Conservation (phyloP, 2,329 filamentous ascomycete genomes). For the Fusarium oxysporum region DNA sequence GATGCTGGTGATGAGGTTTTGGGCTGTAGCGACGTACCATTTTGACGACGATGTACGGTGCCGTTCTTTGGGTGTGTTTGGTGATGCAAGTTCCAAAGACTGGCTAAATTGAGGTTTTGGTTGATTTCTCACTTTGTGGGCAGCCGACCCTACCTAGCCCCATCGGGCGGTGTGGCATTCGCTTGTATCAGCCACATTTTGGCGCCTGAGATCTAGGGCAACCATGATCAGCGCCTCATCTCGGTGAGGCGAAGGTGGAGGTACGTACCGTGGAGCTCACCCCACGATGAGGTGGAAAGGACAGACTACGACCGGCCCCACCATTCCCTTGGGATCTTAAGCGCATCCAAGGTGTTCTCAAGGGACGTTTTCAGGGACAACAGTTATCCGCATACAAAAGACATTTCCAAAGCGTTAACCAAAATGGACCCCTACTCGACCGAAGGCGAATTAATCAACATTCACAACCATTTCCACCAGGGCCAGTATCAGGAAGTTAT, state of each 20-base stretch:
- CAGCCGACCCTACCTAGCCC: constrained; percentile 43
- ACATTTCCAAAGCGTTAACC: constrained; percentile 39
- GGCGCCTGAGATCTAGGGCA: constrained; percentile 43
- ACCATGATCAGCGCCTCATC: constrained; percentile 38
- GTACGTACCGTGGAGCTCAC: constrained; percentile 38
- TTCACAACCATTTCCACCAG: constrained; percentile 77
- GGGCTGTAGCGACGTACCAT: constrained; percentile 56
- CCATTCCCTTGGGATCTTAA: constrained; percentile 39
- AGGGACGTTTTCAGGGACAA: constrained; percentile 36
- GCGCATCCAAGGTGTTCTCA: constrained; percentile 49
- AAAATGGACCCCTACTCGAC: constrained; percentile 77
- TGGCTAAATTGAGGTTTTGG: constrained; percentile 56
- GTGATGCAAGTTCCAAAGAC: constrained; percentile 55
- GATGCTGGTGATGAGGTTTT: constrained; percentile 25
- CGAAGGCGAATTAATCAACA: constrained; percentile 78
- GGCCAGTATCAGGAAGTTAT: constrained; percentile 89
- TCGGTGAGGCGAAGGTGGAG: constrained; percentile 33
- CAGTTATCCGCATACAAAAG: constrained; percentile 19
- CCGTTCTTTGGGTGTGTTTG: constrained; percentile 57
- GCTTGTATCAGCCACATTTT: constrained; percentile 41
- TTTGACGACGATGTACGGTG: constrained; percentile 61
- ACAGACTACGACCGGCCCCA: constrained; percentile 45
- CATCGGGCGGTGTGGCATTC: constrained; percentile 48
- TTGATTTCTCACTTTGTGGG: constrained; percentile 60
- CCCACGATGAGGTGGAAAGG: constrained; percentile 35